phyloP scores from a whole-genome alignment of 306 rosid genomes.

The Gynostemma pentaphyllum region DNA sequence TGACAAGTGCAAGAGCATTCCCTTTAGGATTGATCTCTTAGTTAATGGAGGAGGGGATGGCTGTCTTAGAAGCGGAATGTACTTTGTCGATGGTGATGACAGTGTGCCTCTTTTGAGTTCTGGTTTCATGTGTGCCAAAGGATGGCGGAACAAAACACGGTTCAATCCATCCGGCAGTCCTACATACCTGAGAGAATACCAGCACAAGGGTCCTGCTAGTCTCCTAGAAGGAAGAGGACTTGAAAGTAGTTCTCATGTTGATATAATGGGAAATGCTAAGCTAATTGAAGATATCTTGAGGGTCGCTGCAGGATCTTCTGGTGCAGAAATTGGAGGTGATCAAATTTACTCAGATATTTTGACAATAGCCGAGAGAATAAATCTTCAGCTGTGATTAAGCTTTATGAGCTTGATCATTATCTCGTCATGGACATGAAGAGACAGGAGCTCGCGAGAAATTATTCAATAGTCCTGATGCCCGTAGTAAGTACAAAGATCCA shows the following conservation, averaged over 20 bases:
- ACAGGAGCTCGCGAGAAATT: not conserved
- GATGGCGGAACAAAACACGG: conserved; percentile 62
- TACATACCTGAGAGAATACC: conserved; percentile 51
- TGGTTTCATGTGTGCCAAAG: conserved; percentile 78
- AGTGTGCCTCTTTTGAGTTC: conserved; percentile 47
- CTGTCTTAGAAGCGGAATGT: conserved; percentile 30
- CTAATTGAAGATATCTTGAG: conserved; percentile 49
- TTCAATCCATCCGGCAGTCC: conserved; percentile 61
- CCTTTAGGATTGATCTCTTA: conserved; percentile 41
- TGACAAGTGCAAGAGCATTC: conserved; percentile 40
- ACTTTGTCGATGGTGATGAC: conserved; percentile 58
- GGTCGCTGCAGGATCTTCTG: conserved; percentile 57
- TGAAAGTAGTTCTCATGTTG: conserved; percentile 39
- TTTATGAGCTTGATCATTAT: conserved; percentile 10
- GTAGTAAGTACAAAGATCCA: no score
- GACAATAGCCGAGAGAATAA: conserved; percentile 37
- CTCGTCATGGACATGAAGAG: not conserved
- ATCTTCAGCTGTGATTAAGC: conserved; percentile 34
- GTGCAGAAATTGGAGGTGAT: conserved; percentile 55
- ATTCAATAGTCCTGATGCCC: not conserved
- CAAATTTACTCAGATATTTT: conserved; percentile 50
- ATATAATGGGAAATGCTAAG: conserved; percentile 46
- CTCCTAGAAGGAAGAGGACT: conserved; percentile 41
- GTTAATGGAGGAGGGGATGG: conserved; percentile 27
- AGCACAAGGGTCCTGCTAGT: conserved; percentile 31